These are phyloP conservation scores for Melastoma malabathricum DNA, from an alignment of 345 rosid genomes.

Conservation along the genomic window DNA sequence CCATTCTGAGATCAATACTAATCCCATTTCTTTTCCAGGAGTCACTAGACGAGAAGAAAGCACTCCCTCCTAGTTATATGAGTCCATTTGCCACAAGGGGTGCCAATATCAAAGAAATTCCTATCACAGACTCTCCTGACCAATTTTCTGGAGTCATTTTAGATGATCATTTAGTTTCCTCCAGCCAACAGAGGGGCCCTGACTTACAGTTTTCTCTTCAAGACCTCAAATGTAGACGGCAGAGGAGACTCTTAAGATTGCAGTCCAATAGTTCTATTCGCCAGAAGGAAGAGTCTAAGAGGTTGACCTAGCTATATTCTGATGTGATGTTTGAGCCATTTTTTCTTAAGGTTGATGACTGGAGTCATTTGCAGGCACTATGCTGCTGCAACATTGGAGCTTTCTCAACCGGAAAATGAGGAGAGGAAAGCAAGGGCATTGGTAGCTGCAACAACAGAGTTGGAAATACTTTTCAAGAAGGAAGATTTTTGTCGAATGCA, in stretches of 20 bases:
- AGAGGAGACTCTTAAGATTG: slow-evolving; percentile 42
- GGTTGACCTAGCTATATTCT: slow-evolving; percentile 18
- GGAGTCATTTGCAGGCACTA: slow-evolving; percentile 38
- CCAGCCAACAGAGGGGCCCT: slow-evolving; percentile 42
- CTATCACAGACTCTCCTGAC: slow-evolving; percentile 20
- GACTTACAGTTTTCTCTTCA: slow-evolving; percentile 60
- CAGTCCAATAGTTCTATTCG: slow-evolving; percentile 20
- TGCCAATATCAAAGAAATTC: slow-evolving; percentile 20
- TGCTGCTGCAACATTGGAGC: slow-evolving; percentile 79
- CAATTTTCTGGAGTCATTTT: slow-evolving; percentile 22
- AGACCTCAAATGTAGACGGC: slow-evolving; percentile 50
- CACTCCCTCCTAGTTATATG: slow-evolving; percentile 17
- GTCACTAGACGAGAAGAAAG: slow-evolving; percentile 15
- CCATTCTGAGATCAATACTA: slow-evolving; percentile 11
- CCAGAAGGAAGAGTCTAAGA: slow-evolving; percentile 28
- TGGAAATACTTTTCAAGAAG: slow-evolving; percentile 79
- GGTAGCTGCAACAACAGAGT: slow-evolving; percentile 79
- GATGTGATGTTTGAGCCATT: background rate
- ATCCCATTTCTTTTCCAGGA: slow-evolving; percentile 21
- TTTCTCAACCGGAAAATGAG: slow-evolving; percentile 69
- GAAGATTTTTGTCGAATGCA: slow-evolving; percentile 84
- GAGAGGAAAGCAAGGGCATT: slow-evolving; percentile 67
- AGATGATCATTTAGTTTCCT: slow-evolving; percentile 33
- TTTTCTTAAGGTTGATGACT: background rate
- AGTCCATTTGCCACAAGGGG: slow-evolving; percentile 16